phyloP scores from a whole-genome alignment of 2,329 filamentous ascomycete genomes.

The Monilinia aucupariae region DNA sequence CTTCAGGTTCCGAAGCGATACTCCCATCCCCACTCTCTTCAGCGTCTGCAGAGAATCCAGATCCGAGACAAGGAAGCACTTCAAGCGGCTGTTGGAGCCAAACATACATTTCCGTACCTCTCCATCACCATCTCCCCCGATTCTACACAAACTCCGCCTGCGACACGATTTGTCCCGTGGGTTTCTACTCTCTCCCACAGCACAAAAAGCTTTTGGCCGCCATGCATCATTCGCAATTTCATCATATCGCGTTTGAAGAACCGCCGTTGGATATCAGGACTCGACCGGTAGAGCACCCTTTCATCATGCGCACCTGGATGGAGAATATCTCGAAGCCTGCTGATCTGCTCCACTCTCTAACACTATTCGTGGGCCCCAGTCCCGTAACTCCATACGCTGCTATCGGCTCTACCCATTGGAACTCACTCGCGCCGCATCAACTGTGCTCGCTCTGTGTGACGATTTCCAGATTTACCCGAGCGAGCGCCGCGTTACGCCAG shows the following conservation, averaged over 20 bases:
- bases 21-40: background rate
- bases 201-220: background rate
- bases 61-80: background rate
- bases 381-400: background rate
- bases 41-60: background rate
- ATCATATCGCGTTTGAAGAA: background rate
- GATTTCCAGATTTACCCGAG: background rate
- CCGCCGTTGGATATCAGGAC: background rate
- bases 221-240: background rate
- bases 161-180: conserved; percentile 2
- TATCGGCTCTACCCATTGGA: background rate
- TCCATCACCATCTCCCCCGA: background rate
- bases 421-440: background rate
- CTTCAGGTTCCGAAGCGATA: background rate
- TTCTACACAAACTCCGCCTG: background rate
- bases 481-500: background rate
- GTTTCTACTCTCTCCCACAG: background rate
- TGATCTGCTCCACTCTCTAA: background rate
- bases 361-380: background rate
- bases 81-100: background rate
- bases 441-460: background rate
- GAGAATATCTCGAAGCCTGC: background rate
- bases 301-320: background rate
- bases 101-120: background rate
- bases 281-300: background rate